A percentile compares a stretch with the other conserved stretches of the same genome.
These are phyloP conservation scores for Aspergillus pseudoviridinutans DNA, from an alignment of 2,329 filamentous ascomycete genomes.

Conservation along the genomic window DNA sequence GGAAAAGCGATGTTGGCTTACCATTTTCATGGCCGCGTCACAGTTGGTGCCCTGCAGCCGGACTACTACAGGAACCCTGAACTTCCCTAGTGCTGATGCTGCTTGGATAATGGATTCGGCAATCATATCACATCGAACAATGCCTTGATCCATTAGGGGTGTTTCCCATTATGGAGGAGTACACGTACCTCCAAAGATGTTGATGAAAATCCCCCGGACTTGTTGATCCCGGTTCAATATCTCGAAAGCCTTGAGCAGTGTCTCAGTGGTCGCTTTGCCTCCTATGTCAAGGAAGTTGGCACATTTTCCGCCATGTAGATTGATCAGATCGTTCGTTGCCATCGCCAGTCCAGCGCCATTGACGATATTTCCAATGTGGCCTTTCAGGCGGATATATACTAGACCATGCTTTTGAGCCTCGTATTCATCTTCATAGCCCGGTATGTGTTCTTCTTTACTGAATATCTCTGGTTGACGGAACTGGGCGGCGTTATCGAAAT, in stretches of 20 bases:
- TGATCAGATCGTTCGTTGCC: slow-evolving; percentile 33
- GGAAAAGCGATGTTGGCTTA: slow-evolving; percentile 17
- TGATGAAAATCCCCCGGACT: slow-evolving; percentile 48
- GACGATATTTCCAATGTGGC: slow-evolving; percentile 32
- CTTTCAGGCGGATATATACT: slow-evolving; percentile 28
- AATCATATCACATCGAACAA: slow-evolving; percentile 51
- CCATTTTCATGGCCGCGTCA: slow-evolving; percentile 39
- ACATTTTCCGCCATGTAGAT: slow-evolving; percentile 22
- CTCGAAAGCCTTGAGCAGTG: slow-evolving; percentile 25
- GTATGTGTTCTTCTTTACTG: slow-evolving; percentile 28
- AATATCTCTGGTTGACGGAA: slow-evolving; percentile 43
- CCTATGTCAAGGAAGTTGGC: slow-evolving; percentile 34
- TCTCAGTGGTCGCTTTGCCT: slow-evolving; percentile 26
- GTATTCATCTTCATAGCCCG: slow-evolving; percentile 29
- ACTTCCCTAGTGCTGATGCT: slow-evolving; percentile 32
- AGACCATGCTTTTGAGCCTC: slow-evolving; percentile 35
- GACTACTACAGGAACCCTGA: slow-evolving; percentile 45
- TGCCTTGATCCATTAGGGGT: slow-evolving; percentile 31
- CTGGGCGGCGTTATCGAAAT: slow-evolving; percentile 48
- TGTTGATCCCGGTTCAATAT: slow-evolving; percentile 22
- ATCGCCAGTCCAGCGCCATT: slow-evolving; percentile 35
- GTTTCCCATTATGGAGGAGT: not conserved
- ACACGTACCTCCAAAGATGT: slow-evolving; percentile 45
- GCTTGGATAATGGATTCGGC: slow-evolving; percentile 48
- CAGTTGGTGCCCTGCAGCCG: slow-evolving; percentile 49